Evolutionary conservation across 225 moss, liverwort and hornwort species (phyloP).

Genomic region (Lunularia cruciata): DNA sequence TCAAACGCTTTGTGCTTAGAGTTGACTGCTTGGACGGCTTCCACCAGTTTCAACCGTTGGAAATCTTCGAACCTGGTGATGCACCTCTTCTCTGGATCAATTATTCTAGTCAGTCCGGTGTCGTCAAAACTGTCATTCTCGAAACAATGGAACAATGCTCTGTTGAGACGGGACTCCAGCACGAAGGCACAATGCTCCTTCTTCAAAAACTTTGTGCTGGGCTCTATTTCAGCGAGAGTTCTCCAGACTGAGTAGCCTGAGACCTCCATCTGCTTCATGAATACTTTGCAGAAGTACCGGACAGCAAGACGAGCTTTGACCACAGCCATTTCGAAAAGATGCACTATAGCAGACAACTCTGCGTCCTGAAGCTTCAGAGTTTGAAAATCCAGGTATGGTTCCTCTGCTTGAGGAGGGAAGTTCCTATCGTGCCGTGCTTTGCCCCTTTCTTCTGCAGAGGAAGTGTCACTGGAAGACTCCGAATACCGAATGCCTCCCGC

Average conservation of each 20-base stretch:
- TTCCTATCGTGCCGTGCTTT: conserved; percentile 22
- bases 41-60: conserved; percentile 67
- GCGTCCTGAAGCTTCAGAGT: conserved; percentile 32
- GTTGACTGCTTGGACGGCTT: conserved; percentile 70
- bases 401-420: conserved; percentile 9
- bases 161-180: conserved; percentile 79
- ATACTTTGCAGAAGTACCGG: conserved; percentile 79
- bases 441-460: conserved; percentile 14
- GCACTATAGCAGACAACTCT: conserved; percentile 34
- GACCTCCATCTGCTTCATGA: conserved; percentile 89
- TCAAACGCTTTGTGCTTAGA: conserved; percentile 57
- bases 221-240: conserved; percentile 71
- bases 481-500: conserved; percentile 13
- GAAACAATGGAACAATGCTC: conserved; percentile 78
- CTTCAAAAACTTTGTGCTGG: conserved; percentile 63
- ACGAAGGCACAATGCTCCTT: conserved; percentile 78
- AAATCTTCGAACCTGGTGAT: conserved; percentile 69
- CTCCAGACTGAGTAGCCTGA: conserved; percentile 83
- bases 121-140: conserved; percentile 94
- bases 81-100: conserved; percentile 68
- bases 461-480: conserved; percentile 19
- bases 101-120: conserved; percentile 67
- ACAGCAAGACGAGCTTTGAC: conserved; percentile 68
- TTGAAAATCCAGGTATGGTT: conserved; percentile 14
- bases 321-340: conserved; percentile 63